Evolutionary conservation across 1,284 basidiomycete genomes (phyloP), one percentile per base, ranked within the genome.

Genomic region (Xerocomus minutiporus): DNA sequence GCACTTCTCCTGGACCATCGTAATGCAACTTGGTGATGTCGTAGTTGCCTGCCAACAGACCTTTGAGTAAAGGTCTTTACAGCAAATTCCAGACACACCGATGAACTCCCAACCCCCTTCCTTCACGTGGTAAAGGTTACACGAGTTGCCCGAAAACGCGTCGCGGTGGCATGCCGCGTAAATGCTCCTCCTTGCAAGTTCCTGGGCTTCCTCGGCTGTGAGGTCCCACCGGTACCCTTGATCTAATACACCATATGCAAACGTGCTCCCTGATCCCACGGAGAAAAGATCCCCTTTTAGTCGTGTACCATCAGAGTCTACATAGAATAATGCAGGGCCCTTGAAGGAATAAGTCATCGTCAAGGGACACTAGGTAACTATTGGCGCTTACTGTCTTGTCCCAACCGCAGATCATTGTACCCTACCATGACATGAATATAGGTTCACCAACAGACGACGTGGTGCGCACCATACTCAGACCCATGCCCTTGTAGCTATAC

Each of bases 351-450:
- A 40, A 55, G 40, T 32, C 12, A 8, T 49, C 28, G 15, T 50
- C 17, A 1, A 46, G 34, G 35, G 46, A 42, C 25, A 52, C 45
- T 39, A 50, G 25, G 41, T 35, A 49, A 47, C 54, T 28, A 35
- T 41, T 5, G 15, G 28, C 8, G 73, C 86, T 61, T 59, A 90
- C 90, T 9, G 96, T 97, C 80, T 98, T 99, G 75, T 99, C 97
- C 95, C 96, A 99, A 28, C 97, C 97, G 65, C 95, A 98, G 59
- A 99, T 97, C 97, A 99, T 99, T 2, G 97, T 99, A 53, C 97
- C 97, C 92, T 93, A 44, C 34, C 42, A 45, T 34, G 46, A 7
- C 29, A 4, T 52, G 49, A 60, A 50, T 26, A 42, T 15, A 29
- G 48, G 41, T 39, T 46, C 41, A 8, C 15, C 40, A 20, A 43